Evolutionary conservation across 2,329 filamentous ascomycete genomes (phyloP).

Genomic region (Pestalotiopsis fici): DNA sequence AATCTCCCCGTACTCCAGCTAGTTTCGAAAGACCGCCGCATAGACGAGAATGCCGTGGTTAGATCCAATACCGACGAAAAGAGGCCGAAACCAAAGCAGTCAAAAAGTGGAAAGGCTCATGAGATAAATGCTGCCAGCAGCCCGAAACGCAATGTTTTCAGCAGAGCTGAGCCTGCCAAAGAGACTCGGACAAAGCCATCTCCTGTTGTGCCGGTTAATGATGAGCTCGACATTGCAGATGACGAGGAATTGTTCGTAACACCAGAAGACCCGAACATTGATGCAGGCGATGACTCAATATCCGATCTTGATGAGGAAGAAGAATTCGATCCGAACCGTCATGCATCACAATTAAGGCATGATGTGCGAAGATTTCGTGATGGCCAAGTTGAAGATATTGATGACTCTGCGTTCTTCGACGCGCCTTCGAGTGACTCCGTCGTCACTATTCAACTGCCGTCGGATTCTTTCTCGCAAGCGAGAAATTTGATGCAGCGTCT

Average conservation of each 20-base stretch:
- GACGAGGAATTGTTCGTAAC: background rate
- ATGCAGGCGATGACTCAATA: background rate
- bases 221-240: background rate
- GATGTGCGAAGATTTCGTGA: background rate
- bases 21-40: too few relatives aligned
- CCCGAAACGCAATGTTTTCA: background rate
- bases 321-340: background rate
- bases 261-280: background rate
- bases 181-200: background rate
- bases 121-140: background rate
- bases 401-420: slow-evolving; percentile 17
- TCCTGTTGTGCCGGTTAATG: too few relatives aligned
- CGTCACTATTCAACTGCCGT: slow-evolving; percentile 17
- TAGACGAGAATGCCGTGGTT: too few relatives aligned
- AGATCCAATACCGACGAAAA: too few relatives aligned
- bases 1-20: too few relatives aligned
- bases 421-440: slow-evolving; percentile 19
- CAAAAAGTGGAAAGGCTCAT: too few relatives aligned
- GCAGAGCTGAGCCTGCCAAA: background rate
- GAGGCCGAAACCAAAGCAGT: too few relatives aligned
- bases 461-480: background rate
- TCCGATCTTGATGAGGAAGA: background rate
- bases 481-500: slow-evolving; percentile 18
- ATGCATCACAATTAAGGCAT: slow-evolving; percentile 14
- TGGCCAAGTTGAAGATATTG: slow-evolving; percentile 6